A percentile compares a stretch with the other conserved stretches of the same genome.
Evolutionary conservation across 2,329 filamentous ascomycete species (phyloP).

Genomic region (Calonectria pauciramosa): DNA sequence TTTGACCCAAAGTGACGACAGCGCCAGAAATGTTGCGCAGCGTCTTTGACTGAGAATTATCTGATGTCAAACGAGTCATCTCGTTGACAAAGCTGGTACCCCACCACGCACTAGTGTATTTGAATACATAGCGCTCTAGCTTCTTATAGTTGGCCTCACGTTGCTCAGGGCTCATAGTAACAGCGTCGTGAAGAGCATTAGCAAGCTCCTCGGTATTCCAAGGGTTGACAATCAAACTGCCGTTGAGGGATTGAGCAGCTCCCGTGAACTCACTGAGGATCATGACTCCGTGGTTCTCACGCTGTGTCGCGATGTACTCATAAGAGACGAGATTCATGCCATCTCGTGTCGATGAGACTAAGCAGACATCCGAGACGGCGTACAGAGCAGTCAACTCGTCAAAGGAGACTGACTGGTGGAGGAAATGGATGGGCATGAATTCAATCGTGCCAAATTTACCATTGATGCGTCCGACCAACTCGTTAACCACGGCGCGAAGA

Average conservation of each 20-base stretch:
- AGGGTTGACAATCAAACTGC: slow-evolving; percentile 94
- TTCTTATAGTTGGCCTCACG: slow-evolving; percentile 90
- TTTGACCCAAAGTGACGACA: slow-evolving; percentile 50
- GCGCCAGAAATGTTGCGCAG: slow-evolving; percentile 57
- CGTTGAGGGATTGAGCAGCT: slow-evolving; percentile 93
- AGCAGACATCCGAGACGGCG: slow-evolving; percentile 90
- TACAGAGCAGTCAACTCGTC: slow-evolving; percentile 96
- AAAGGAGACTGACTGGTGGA: slow-evolving; percentile 95
- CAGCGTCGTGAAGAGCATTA: slow-evolving; percentile 93
- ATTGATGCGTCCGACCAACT: slow-evolving; percentile 96
- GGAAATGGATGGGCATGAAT: slow-evolving; percentile 99
- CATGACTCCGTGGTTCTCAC: slow-evolving; percentile 91
- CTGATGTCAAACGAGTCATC: slow-evolving; percentile 69
- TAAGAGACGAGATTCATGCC: slow-evolving; percentile 99
- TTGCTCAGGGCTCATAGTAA: slow-evolving; percentile 94
- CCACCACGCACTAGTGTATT: slow-evolving; percentile 99
- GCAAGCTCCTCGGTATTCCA: slow-evolving; percentile 99
- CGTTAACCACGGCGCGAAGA: slow-evolving; percentile 93
- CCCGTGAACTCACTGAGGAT: slow-evolving; percentile 97
- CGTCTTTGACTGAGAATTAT: slow-evolving; percentile 55
- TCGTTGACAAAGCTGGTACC: slow-evolving; percentile 92
- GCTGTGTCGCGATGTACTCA: slow-evolving; percentile 96
- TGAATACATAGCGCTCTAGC: slow-evolving; percentile 94
- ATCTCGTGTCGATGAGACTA: slow-evolving; percentile 95
- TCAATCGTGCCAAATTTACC: slow-evolving; percentile 97